These are phyloP conservation scores for Sabuloglossum arenarium DNA, from an alignment of 495 filamentous ascomycete species.

Conservation along the genomic window DNA sequence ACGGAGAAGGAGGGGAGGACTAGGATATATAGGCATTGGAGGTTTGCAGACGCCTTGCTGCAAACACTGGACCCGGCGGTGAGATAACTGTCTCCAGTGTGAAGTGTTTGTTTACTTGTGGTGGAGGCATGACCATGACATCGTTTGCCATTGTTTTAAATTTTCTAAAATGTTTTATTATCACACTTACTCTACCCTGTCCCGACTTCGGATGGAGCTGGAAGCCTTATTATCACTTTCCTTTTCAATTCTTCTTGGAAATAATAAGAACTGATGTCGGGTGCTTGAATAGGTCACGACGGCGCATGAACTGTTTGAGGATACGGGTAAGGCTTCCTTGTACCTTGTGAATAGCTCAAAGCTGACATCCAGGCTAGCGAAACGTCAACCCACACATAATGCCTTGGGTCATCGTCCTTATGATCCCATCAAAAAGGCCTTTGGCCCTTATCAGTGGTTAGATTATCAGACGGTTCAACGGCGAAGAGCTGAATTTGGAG, in stretches of 20 bases:
- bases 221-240: too few relatives aligned
- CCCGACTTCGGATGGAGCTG: neutral
- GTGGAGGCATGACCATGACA: too few relatives aligned
- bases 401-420: conserved; percentile 73
- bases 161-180: neutral
- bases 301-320: conserved; percentile 65
- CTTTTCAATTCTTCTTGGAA: too few relatives aligned
- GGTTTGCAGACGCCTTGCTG: conserved; percentile 46
- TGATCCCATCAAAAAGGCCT: conserved; percentile 53
- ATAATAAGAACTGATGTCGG: neutral
- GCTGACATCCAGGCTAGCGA: conserved; percentile 17
- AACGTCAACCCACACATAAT: conserved; percentile 33
- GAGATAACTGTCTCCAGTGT: too few relatives aligned
- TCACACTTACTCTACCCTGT: neutral
- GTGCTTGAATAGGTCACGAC: conserved; percentile 33
- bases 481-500: conserved; percentile 67
- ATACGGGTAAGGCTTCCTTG: conserved; percentile 23
- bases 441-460: conserved; percentile 63
- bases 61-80: conserved; percentile 55
- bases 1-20: conserved; percentile 51
- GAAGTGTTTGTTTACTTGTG: too few relatives aligned
- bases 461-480: conserved; percentile 62
- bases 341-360: conserved; percentile 1
- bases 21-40: conserved; percentile 67
- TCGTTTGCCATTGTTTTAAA: too few relatives aligned